Evolutionary conservation across 148 eudicot species (phyloP).

Genomic region (Chenopodium quinoa): DNA sequence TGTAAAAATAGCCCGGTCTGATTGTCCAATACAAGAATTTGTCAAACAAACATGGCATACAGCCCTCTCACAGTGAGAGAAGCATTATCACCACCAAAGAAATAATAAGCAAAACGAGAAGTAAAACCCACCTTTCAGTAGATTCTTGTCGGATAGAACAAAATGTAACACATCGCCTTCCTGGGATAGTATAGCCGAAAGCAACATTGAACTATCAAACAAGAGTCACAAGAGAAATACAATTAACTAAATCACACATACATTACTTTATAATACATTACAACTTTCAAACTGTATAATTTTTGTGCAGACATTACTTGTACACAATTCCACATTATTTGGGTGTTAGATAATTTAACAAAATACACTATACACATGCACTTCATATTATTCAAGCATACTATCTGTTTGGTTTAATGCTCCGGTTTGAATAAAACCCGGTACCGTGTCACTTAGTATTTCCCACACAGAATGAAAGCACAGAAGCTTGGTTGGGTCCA

Average conservation of each 20-base stretch:
- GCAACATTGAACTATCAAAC: constrained; percentile 21
- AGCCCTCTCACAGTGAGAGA: not conserved
- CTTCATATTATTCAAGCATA: not conserved
- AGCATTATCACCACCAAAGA: not conserved
- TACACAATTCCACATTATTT: no score
- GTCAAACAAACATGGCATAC: not conserved
- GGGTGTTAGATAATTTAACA: not conserved
- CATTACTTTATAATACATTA: not conserved
- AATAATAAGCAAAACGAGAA: not conserved
- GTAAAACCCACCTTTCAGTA: constrained; percentile 24
- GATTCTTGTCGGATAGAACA: constrained; percentile 19
- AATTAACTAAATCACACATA: not conserved
- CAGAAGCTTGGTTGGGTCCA: not conserved
- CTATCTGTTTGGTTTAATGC: not conserved
- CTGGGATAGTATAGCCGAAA: constrained; percentile 1
- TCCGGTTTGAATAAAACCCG: no score
- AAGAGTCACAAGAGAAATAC: not conserved
- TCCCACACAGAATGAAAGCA: not conserved
- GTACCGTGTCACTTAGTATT: not conserved
- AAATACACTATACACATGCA: not conserved
- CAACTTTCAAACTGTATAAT: not conserved
- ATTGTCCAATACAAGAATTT: no score
- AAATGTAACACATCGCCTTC: constrained; percentile 9
- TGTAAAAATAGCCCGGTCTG: no score
- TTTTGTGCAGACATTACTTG: not conserved